Evolutionary conservation across 208 protist species (phyloP).

Genomic region (Acanthamoeba royreba): DNA sequence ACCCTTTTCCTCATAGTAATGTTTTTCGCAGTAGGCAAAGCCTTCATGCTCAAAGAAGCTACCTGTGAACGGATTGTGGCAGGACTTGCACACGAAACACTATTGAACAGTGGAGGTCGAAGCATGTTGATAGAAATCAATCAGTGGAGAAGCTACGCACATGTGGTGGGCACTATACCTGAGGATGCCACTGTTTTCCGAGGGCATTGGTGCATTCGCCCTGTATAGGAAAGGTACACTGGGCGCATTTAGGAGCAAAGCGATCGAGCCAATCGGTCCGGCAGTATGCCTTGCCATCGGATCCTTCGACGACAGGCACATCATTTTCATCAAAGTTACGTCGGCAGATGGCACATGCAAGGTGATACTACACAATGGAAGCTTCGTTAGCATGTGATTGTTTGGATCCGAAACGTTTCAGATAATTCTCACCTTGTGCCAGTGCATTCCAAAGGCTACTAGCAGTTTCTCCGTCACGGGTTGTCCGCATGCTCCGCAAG

Average conservation of each 20-base stretch:
- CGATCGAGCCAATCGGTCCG: constrained; percentile 23
- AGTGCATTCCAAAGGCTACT: background rate
- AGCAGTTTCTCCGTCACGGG: background rate
- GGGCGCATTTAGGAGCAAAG: background rate
- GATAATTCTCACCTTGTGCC: background rate
- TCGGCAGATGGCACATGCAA: constrained; percentile 14
- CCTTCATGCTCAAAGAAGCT: constrained; percentile 41
- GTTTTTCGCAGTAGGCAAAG: constrained; percentile 35
- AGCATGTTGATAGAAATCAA: too few species aligned
- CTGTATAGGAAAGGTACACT: background rate
- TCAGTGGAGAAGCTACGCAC: background rate
- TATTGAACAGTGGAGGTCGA: too few species aligned
- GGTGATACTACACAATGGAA: background rate
- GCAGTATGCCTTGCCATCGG: constrained; percentile 35
- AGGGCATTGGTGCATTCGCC: constrained; percentile 34
- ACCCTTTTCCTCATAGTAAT: constrained; percentile 27
- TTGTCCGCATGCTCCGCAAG: background rate
- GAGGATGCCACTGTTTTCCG: background rate
- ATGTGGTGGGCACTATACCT: background rate
- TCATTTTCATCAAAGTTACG: constrained; percentile 40
- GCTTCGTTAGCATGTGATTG: background rate
- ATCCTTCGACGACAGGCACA: constrained; percentile 7
- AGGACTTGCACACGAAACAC: constrained; percentile 25
- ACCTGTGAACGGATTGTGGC: background rate
- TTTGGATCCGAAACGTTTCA: background rate